Base-by-base conservation (phyloP, 1,284 basidiomycete genomes). In the Leccinum pachyderme region DNA sequence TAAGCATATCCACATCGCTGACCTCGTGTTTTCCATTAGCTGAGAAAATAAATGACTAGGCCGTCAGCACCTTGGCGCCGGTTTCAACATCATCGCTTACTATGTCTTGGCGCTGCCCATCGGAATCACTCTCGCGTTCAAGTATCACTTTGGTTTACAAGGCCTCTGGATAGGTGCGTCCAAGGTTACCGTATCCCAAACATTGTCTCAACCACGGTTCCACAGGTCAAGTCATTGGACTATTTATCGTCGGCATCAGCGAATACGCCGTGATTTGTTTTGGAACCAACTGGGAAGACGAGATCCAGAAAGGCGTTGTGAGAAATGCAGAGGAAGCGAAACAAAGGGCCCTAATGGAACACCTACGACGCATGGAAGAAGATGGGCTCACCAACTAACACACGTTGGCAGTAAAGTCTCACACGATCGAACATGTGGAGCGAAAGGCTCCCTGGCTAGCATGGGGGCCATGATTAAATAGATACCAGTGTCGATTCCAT, bases 71-170 rank as follows among this genome's bases (percentile, higher is more conserved):
- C 77, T 90, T 12, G 87, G 88, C 9, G 89, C 88, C 7, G 61
- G 83, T 7, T 89, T 89, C 72, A 90, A 91, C 63, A 67, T 88
- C 43, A 72, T 87, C n/a, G 87, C 88, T 15, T 90, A 90, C 69
- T 91, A 90, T 61, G 75, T 89, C 2, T 72, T 90, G 33, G 88
- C 88, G 11, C 73, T 90, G 15, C 87, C 87, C 0, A 71, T 90
- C 45, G 88, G 88, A 2, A 82, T 90, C 51, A 79, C 77, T 2
- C 77, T 90, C 15, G 88, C 88, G 0, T 90, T 89, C 65, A 71
- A 72, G 15, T 70, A 72, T 0, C 66, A 68, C 31, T 68, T 84
- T 5, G 85, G 86, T 4, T 68, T 88, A 32, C 77, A 82, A 61
- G 88, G 87, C 6, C 73, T 90, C 2, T 90, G 88, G 88, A 81